Evolutionary conservation across 257 asterid species (phyloP).

Genomic region (Lantana camara): DNA sequence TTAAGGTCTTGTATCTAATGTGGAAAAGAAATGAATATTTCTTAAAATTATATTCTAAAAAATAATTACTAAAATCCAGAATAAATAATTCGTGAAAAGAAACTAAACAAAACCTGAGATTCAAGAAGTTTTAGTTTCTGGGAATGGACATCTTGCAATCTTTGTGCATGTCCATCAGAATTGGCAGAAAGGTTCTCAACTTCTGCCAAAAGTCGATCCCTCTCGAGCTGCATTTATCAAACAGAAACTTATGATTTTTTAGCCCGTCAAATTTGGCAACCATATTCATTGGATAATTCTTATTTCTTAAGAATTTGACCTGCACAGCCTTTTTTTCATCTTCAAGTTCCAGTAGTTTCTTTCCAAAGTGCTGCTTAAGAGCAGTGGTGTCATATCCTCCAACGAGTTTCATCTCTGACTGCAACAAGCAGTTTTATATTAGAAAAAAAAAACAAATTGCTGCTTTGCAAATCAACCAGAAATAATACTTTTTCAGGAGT

Average conservation of each 20-base stretch:
- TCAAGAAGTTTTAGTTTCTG: constrained; percentile 87
- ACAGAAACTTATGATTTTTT: constrained; percentile 25
- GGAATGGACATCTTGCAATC: constrained; percentile 80
- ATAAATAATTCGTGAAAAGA: constrained; percentile 1
- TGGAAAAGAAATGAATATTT: constrained; percentile 1
- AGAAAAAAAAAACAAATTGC: background rate
- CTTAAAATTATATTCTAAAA: constrained; percentile 13
- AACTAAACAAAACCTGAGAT: constrained; percentile 62
- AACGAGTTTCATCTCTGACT: constrained; percentile 92
- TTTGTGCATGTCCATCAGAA: constrained; percentile 88
- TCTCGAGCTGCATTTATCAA: constrained; percentile 59
- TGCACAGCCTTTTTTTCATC: constrained; percentile 92
- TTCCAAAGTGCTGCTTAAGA: constrained; percentile 96
- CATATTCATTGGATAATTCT: constrained; percentile 4
- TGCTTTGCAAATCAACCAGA: background rate
- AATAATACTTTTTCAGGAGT: no score
- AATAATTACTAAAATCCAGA: background rate
- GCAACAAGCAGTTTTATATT: constrained; percentile 36
- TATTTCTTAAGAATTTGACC: constrained; percentile 41
- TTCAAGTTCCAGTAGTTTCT: constrained; percentile 89
- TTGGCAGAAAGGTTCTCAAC: constrained; percentile 92
- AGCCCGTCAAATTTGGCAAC: constrained; percentile 19
- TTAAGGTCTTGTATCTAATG: constrained; percentile 93
- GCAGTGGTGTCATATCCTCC: constrained; percentile 87
- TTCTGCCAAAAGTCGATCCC: constrained; percentile 82